Evolutionary conservation across 306 rosid genomes (phyloP).

Genomic region (Quercus alba): DNA sequence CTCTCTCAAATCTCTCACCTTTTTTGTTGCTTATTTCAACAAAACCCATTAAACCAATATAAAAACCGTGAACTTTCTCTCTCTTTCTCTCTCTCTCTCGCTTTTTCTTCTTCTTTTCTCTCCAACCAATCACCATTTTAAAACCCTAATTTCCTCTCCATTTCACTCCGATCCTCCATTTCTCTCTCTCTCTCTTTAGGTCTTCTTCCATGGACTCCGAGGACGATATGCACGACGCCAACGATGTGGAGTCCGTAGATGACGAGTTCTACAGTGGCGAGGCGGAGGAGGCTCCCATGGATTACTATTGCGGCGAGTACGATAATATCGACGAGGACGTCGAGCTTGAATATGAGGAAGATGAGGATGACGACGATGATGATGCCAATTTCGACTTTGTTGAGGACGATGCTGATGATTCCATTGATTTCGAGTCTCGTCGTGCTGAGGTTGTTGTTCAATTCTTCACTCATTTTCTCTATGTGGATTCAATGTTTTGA

Average conservation of each 20-base stretch:
- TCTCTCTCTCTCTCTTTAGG: neutral
- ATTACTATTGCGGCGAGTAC: slow-evolving; percentile 47
- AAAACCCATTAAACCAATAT: no score
- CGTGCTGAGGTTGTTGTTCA: slow-evolving; percentile 68
- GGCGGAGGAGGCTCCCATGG: slow-evolving; percentile 51
- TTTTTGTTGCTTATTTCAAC: no score
- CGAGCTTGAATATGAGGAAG: slow-evolving; percentile 22
- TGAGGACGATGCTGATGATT: slow-evolving; percentile 52
- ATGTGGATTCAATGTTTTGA: neutral
- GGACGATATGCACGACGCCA: slow-evolving; percentile 87
- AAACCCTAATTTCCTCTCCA: neutral
- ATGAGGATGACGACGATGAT: slow-evolving; percentile 32
- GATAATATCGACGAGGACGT: slow-evolving; percentile 5
- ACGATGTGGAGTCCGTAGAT: slow-evolving; percentile 63
- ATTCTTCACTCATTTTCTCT: neutral
- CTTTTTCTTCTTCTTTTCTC: neutral
- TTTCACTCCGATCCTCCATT: neutral
- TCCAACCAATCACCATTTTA: neutral
- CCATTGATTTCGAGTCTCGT: slow-evolving; percentile 47
- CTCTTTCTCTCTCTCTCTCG: no score
- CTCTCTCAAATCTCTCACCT: no score
- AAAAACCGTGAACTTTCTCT: no score
- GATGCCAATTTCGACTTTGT: slow-evolving; percentile 9
- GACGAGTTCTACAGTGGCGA: slow-evolving; percentile 86
- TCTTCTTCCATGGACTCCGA: slow-evolving; percentile 65